phyloP scores from a whole-genome alignment of 306 rosid species.

The Calophaca sinica region DNA sequence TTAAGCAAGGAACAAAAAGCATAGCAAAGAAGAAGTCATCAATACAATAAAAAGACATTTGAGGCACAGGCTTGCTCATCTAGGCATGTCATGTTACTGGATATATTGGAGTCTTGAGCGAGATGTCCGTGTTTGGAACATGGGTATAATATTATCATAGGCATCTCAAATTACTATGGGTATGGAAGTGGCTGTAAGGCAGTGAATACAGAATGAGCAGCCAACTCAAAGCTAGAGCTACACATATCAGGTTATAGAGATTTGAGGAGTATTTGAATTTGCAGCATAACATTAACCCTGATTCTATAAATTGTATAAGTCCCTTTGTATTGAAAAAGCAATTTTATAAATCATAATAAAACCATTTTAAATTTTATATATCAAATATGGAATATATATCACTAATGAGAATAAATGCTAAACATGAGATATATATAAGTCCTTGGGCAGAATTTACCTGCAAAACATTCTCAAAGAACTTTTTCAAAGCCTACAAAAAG shows the following conservation, averaged over 20 bases:
- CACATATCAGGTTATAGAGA: constrained; percentile 21
- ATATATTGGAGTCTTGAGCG: constrained; percentile 9
- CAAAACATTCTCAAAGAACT: constrained; percentile 88
- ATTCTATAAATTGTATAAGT: constrained; percentile 26
- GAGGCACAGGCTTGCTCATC: constrained; percentile 12
- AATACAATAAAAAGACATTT: constrained; percentile 37
- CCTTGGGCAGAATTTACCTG: constrained; percentile 61
- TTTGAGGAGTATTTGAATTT: constrained; percentile 22
- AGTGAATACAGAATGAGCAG: neutral
- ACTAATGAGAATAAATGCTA: constrained; percentile 28
- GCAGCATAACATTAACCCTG: constrained; percentile 28
- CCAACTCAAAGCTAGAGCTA: neutral
- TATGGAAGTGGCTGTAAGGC: neutral
- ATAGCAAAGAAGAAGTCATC: constrained; percentile 7
- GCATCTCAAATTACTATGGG: constrained; percentile 17
- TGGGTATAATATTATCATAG: constrained; percentile 14
- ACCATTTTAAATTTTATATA: constrained; percentile 25
- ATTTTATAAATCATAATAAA: constrained; percentile 25
- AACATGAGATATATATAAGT: constrained; percentile 31
- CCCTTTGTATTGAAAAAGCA: constrained; percentile 15
- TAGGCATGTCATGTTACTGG: constrained; percentile 13
- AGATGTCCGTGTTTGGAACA: constrained; percentile 26
- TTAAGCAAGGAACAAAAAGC: constrained; percentile 15
- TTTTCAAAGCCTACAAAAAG: constrained; percentile 80
- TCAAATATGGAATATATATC: constrained; percentile 31